These are phyloP conservation scores for Paecilomyces sp. DNA, from an alignment of 2,329 filamentous ascomycete genomes.

Conservation along the genomic window DNA sequence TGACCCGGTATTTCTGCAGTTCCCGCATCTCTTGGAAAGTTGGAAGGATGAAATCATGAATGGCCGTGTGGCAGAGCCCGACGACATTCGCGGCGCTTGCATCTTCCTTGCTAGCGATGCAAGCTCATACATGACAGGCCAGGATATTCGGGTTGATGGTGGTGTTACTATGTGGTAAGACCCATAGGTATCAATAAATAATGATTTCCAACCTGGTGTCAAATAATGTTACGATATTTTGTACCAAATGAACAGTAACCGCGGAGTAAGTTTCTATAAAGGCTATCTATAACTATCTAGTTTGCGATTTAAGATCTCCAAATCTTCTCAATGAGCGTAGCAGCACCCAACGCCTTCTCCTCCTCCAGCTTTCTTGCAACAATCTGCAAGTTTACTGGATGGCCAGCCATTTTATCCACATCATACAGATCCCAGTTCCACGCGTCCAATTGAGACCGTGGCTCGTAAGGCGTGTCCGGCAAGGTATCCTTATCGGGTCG, in stretches of 20 bases:
- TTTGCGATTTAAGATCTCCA: conserved; percentile 1
- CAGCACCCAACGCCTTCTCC: conserved; percentile 47
- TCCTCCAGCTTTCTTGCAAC: conserved; percentile 48
- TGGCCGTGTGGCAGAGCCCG: conserved; percentile 39
- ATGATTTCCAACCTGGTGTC: too few species aligned
- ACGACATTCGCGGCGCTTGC: conserved; percentile 45
- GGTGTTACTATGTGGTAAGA: conserved; percentile 33
- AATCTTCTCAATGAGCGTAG: conserved; percentile 26
- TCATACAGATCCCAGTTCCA: conserved; percentile 48
- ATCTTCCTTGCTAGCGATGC: conserved; percentile 45
- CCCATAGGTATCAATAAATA: too few species aligned
- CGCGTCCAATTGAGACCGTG: conserved; percentile 45
- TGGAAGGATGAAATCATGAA: conserved; percentile 48
- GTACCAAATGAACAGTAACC: too few species aligned
- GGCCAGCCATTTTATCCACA: conserved; percentile 30
- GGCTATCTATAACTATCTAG: background rate
- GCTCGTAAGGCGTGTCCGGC: conserved; percentile 14
- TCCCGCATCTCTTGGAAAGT: conserved; percentile 40
- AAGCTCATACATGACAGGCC: conserved; percentile 39
- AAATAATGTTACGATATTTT: too few species aligned
- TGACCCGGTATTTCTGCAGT: conserved; percentile 14
- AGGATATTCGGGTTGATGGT: conserved; percentile 42
- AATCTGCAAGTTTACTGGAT: conserved; percentile 49
- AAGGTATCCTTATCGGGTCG: conserved; percentile 33
- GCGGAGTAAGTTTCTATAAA: too few species aligned